Evolutionary conservation across 1,139 yeast species (phyloP), one percentile per base, ranked within the genome.

Genomic region (Groenewaldozyma auringiensis): DNA sequence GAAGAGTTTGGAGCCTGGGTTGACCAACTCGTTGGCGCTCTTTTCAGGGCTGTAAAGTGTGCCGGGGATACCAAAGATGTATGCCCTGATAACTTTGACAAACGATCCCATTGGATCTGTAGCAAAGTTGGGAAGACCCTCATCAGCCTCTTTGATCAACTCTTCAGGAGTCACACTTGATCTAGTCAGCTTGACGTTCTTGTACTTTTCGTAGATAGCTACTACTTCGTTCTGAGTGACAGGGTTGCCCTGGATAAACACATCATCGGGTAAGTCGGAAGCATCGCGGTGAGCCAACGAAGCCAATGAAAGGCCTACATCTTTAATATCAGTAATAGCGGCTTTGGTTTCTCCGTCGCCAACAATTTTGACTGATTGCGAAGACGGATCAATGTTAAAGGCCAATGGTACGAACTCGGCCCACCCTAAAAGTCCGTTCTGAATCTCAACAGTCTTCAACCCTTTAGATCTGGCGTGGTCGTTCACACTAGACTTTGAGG

Each of bases 391-490:
- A 13, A 14, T 8, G 18, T 13, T 17, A 13, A 33, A 33, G 6
- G 11, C 20, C 8, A n/a, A 4, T 4, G 18, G 36, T 33, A 33
- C 63, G 11, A 25, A 6, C 11, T 8, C 29, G 11, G 29, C 9
- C 9, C 11, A 8, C 17, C 71, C 71, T 58, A 80, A 79, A 34
- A 68, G 63, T 0, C 74, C 64, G 22, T 73, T 73, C 44, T 52
- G 42, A 17, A 81, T 56, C 51, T 73, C 78, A 47, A 77, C 75
- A 0, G 73, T 72, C 61, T 79, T 78, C 47, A 78, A 55, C 2
- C 81, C 82, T 18, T 58, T 60, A 2, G 56, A 62, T 53, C 78
- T 65, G 20, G 78, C 56, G 79, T 84, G 2, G 84, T 74, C 32
- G 85, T 82, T 47, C 79, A 70, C 61, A 71, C 78, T 31, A 0